Evolutionary conservation across 2,329 filamentous ascomycete species (phyloP).

Genomic region (Teratosphaeria pseudoeucalypti): DNA sequence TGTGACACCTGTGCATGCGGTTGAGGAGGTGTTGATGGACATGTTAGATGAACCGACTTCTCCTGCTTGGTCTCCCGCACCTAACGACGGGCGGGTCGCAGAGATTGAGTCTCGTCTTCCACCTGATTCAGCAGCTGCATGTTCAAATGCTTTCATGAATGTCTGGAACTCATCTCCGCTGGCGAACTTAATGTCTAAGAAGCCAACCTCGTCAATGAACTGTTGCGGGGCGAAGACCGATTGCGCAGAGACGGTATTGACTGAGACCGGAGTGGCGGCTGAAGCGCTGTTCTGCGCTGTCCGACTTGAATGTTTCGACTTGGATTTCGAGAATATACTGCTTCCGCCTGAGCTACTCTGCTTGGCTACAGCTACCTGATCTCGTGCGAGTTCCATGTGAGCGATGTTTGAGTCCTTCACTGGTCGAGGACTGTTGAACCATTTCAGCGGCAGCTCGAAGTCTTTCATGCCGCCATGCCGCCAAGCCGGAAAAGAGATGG

Average conservation of each 20-base stretch:
- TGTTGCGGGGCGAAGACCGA: background rate
- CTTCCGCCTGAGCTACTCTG: background rate
- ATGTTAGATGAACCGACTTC: background rate
- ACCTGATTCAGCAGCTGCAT: background rate
- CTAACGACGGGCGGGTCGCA: background rate
- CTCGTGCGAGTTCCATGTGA: background rate
- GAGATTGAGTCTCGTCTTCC: background rate
- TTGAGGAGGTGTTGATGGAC: background rate
- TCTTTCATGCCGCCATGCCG: background rate
- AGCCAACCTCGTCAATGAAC: background rate
- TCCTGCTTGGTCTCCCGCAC: background rate
- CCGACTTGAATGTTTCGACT: background rate
- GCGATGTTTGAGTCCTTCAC: background rate
- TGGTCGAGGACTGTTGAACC: background rate
- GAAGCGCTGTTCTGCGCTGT: background rate
- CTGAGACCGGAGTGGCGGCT: background rate
- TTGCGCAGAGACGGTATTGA: background rate
- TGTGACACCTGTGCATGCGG: background rate
- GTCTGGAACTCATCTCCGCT: background rate
- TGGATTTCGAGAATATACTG: background rate
- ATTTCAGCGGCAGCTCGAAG: background rate
- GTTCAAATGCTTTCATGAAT: background rate
- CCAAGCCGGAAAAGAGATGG: background rate
- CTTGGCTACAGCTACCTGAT: background rate
- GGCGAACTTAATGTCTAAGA: background rate